Conservation (phyloP, 805 yeast species). For the Candida montana region DNA sequence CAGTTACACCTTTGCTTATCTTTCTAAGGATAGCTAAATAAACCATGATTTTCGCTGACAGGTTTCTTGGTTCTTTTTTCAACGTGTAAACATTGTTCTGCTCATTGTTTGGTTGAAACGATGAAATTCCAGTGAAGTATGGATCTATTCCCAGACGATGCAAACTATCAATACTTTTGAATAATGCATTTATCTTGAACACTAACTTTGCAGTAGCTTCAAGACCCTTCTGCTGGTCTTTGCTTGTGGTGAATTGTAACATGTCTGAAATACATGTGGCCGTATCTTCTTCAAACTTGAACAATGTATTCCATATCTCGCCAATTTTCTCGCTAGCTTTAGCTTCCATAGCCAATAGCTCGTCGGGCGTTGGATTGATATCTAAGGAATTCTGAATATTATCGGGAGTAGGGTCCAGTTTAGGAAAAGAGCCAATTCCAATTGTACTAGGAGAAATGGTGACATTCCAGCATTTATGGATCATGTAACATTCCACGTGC, state of each 20-base stretch:
- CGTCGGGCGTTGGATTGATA: constrained; percentile 37
- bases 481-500: constrained; percentile 99
- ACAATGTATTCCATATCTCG: constrained; percentile 80
- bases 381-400: constrained; percentile 23
- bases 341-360: constrained; percentile 53
- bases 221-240: constrained; percentile 63
- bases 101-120: constrained; percentile 6
- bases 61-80: constrained; percentile 56
- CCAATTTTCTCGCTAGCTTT: constrained; percentile 54
- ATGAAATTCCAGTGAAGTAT: constrained; percentile 6
- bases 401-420: constrained; percentile 21
- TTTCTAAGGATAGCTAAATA: constrained; percentile 81
- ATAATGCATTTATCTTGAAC: constrained; percentile 67
- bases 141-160: constrained; percentile 24
- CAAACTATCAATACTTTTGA: constrained; percentile 63
- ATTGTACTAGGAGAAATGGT: constrained; percentile 59
- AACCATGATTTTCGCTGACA: constrained; percentile 86
- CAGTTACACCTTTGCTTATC: constrained; percentile 31
- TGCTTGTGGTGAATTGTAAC: constrained; percentile 78
- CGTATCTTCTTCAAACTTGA: constrained; percentile 84
- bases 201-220: constrained; percentile 67
- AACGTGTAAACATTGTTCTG: constrained; percentile 17
- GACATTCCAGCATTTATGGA: constrained; percentile 94
- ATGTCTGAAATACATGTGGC: constrained; percentile 88
- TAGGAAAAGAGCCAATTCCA: constrained; percentile 35